Percentiles rank a stretch among this genome's conserved stretches.
phyloP scores from a whole-genome alignment of 495 filamentous ascomycete species.

The Ascobolus immersus region DNA sequence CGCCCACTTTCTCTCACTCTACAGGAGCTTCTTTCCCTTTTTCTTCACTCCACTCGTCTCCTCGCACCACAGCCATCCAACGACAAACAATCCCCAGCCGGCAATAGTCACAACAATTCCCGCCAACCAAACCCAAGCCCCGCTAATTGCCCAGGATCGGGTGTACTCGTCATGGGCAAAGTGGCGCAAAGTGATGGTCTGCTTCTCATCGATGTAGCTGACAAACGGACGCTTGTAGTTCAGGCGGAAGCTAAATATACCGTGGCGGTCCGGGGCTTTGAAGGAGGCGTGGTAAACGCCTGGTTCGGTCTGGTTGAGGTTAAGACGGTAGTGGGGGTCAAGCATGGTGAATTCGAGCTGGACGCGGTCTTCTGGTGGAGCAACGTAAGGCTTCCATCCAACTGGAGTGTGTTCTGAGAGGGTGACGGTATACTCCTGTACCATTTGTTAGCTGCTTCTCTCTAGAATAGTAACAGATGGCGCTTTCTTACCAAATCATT shows the following conservation, averaged over 20 bases:
- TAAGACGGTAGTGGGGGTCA: conserved; percentile 85
- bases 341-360: conserved; percentile 98
- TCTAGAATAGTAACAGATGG: conserved; percentile 1
- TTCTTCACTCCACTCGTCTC: conserved; percentile 26
- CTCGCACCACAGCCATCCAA: conserved; percentile 70
- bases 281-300: conserved; percentile 53
- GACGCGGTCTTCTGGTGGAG: conserved; percentile 40
- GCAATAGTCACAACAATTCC: conserved; percentile 61
- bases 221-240: conserved; percentile 91
- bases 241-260: conserved; percentile 87
- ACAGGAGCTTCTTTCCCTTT: conserved; percentile 47
- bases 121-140: conserved; percentile 85
- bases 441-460: conserved; percentile 11
- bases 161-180: conserved; percentile 94
- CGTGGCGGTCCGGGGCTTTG: conserved; percentile 78
- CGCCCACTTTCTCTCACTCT: conserved; percentile 11
- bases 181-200: conserved; percentile 77
- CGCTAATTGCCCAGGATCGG: conserved; percentile 66
- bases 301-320: conserved; percentile 30
- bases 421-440: conserved; percentile 63
- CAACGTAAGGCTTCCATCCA: conserved; percentile 44
- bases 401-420: conserved; percentile 57
- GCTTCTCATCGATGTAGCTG: conserved; percentile 77
- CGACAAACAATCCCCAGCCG: conserved; percentile 66
- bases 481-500: conserved; percentile 66